These are phyloP conservation scores for Dryadomyces quercus-mongolicae DNA, from an alignment of 2,329 filamentous ascomycete species.

Conservation along the genomic window DNA sequence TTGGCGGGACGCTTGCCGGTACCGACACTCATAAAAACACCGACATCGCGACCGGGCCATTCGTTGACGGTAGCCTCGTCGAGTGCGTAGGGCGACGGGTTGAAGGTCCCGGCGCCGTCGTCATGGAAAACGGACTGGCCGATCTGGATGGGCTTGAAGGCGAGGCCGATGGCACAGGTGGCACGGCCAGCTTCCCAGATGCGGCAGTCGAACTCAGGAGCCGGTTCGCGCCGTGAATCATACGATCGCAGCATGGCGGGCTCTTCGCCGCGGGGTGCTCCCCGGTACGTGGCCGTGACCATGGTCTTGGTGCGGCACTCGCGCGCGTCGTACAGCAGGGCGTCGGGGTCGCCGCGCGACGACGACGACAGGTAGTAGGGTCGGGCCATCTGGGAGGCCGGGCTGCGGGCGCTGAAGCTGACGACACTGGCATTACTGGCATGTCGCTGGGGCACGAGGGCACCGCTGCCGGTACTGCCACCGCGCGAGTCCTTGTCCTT, in stretches of 20 bases:
- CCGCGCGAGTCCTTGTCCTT: conserved; percentile 72
- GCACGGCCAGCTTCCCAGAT: conserved; percentile 96
- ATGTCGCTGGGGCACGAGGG: conserved; percentile 41
- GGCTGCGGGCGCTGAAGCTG: conserved; percentile 63
- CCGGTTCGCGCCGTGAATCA: conserved; percentile 82
- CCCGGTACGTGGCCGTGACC: conserved; percentile 83
- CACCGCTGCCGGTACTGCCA: conserved; percentile 9
- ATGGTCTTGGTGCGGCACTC: conserved; percentile 88
- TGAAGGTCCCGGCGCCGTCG: conserved; percentile 83
- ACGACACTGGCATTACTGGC: conserved; percentile 71
- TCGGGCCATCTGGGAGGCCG: conserved; percentile 39
- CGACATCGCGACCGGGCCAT: conserved; percentile 87
- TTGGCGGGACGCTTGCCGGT: conserved; percentile 67
- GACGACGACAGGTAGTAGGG: conserved; percentile 36
- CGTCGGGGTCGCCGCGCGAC: conserved; percentile 71
- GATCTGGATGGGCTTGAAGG: conserved; percentile 91
- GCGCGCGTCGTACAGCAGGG: conserved; percentile 74
- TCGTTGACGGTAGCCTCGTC: conserved; percentile 89
- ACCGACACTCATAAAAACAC: conserved; percentile 87
- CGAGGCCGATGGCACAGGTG: conserved; percentile 81
- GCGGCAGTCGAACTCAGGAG: conserved; percentile 84
- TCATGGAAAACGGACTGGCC: conserved; percentile 92
- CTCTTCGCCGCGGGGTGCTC: conserved; percentile 54
- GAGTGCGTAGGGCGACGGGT: conserved; percentile 71
- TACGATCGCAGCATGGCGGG: conserved; percentile 80